These are phyloP conservation scores for Globisporangium orthogonon DNA, from an alignment of 352 stramenopile genomes.

Conservation along the genomic window DNA sequence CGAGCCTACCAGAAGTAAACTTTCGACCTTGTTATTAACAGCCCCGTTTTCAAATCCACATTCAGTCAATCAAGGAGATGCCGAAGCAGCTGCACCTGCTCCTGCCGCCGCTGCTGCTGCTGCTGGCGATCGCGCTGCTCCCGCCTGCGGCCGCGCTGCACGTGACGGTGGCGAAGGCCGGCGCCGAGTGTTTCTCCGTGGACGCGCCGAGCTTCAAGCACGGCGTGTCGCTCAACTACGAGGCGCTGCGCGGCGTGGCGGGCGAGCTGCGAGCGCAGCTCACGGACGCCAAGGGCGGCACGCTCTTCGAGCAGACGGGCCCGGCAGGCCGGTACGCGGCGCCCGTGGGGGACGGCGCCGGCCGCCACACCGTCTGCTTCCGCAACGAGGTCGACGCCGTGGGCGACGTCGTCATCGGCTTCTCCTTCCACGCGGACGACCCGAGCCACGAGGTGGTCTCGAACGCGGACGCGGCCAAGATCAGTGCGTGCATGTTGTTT, in stretches of 20 bases:
- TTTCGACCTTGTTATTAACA: not conserved
- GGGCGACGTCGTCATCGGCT: slow-evolving; percentile 71
- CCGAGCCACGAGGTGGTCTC: slow-evolving; percentile 81
- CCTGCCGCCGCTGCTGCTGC: slow-evolving; percentile 5
- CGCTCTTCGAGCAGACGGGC: slow-evolving; percentile 52
- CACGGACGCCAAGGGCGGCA: slow-evolving; percentile 44
- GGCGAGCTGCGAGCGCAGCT: slow-evolving; percentile 66
- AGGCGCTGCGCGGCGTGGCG: slow-evolving; percentile 63
- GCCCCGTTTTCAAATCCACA: not conserved
- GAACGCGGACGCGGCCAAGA: slow-evolving; percentile 84
- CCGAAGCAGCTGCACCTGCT: too few species aligned
- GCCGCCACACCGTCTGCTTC: slow-evolving; percentile 70
- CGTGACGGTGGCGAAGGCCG: slow-evolving; percentile 31
- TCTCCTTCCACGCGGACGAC: slow-evolving; percentile 85
- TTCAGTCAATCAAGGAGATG: too few species aligned
- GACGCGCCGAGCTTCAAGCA: slow-evolving; percentile 69
- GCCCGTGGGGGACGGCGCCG: slow-evolving; percentile 41
- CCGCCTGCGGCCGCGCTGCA: slow-evolving; percentile 30
- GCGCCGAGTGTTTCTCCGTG: slow-evolving; percentile 67
- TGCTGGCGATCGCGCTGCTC: slow-evolving; percentile 17
- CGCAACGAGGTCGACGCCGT: slow-evolving; percentile 50
- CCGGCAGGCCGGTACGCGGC: slow-evolving; percentile 48
- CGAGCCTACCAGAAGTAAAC: not conserved
- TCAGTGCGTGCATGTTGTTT: slow-evolving; percentile 54
- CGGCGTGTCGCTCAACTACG: slow-evolving; percentile 85